Evolutionary conservation across 2,329 filamentous ascomycete species (phyloP).

Genomic region (Colletotrichum paranaense): DNA sequence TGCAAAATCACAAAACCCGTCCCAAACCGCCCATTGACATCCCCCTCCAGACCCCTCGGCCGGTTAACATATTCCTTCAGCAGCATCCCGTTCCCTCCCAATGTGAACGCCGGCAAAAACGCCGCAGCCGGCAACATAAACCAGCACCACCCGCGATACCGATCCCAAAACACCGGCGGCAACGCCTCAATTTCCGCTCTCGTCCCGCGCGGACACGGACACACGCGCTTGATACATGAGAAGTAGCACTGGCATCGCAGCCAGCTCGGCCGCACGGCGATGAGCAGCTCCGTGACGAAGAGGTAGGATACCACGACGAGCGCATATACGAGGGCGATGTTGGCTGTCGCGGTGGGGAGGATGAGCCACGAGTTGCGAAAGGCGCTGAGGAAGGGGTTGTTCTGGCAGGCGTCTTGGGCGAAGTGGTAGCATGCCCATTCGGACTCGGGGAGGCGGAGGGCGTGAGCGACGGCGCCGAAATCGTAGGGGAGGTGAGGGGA

Average conservation of each 20-base stretch:
- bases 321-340: background rate
- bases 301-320: background rate
- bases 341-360: background rate
- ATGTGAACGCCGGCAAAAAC: background rate
- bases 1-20: constrained; percentile 7
- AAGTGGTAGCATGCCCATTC: constrained; percentile 30
- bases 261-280: constrained; percentile 21
- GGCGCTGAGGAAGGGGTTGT: constrained; percentile 24
- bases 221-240: constrained; percentile 22
- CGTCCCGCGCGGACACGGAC: constrained; percentile 33
- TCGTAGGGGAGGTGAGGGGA: constrained; percentile 20
- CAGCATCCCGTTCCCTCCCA: constrained; percentile 8
- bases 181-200: constrained; percentile 33
- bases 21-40: constrained; percentile 14
- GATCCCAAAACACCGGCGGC: constrained; percentile 30
- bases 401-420: constrained; percentile 12
- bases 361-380: constrained; percentile 6
- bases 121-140: background rate
- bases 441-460: constrained; percentile 3
- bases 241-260: constrained; percentile 33
- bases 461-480: constrained; percentile 24
- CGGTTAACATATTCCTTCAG: constrained; percentile 7
- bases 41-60: background rate
- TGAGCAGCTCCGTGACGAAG: constrained; percentile 2
- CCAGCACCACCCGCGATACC: constrained; percentile 32